phyloP scores from a whole-genome alignment of 345 rosid species.

The Acer negundo region DNA sequence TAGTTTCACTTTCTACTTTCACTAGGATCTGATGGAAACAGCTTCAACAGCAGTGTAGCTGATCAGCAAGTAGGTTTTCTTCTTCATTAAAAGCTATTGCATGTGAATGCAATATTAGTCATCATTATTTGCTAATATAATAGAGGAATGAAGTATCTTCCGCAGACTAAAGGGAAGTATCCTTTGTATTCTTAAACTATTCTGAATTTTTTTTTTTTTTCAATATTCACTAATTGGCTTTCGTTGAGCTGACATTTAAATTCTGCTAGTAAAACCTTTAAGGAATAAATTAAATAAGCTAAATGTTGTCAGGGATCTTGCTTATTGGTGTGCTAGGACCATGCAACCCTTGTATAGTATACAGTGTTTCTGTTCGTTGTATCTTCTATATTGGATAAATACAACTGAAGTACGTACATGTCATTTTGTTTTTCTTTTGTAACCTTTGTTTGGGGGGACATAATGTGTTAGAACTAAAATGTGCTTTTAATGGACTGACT shows the following conservation, averaged over 20 bases:
- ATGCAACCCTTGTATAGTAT: neutral
- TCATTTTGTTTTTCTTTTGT: too few species aligned
- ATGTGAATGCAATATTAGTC: conserved; percentile 6
- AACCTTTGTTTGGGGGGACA: too few species aligned
- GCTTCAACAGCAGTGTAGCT: conserved; percentile 92
- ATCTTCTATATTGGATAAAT: too few species aligned
- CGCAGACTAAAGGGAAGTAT: neutral
- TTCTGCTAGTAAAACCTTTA: neutral
- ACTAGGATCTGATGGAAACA: conserved; percentile 73
- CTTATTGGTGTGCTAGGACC: neutral
- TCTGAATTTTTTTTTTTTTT: neutral
- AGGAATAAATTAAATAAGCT: neutral
- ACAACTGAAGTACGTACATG: too few species aligned
- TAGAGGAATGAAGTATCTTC: neutral
- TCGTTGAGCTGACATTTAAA: neutral
- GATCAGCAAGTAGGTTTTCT: conserved; percentile 80
- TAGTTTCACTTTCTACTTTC: conserved; percentile 21
- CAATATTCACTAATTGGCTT: neutral
- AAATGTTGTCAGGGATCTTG: neutral
- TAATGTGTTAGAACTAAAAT: too few species aligned
- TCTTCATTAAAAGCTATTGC: conserved; percentile 24
- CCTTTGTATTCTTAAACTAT: neutral
- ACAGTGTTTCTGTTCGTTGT: neutral
- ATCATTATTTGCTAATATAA: neutral
- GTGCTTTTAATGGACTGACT: too few species aligned